These are phyloP conservation scores for Mucuna pruriens DNA, from an alignment of 306 rosid species.

Conservation along the genomic window DNA sequence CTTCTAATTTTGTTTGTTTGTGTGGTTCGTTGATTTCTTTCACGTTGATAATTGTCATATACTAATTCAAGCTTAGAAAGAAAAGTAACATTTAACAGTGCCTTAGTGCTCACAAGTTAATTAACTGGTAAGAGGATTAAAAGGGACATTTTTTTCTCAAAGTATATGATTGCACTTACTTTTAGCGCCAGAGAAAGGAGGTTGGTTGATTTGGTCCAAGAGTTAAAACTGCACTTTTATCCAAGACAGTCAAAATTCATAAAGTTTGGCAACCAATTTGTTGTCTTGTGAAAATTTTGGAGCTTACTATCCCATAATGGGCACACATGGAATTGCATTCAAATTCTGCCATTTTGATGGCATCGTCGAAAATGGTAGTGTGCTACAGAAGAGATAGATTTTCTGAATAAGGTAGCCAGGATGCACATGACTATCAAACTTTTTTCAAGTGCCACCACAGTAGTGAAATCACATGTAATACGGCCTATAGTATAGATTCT, in stretches of 20 bases:
- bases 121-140: not conserved
- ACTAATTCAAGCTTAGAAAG: not conserved
- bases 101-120: not conserved
- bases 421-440: constrained; percentile 1
- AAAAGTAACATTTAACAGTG: not conserved
- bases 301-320: not conserved
- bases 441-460: not conserved
- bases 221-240: constrained; percentile 4
- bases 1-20: not conserved
- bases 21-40: not conserved
- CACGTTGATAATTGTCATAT: not conserved
- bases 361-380: not conserved
- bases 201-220: not conserved
- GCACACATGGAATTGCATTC: not conserved
- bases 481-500: not conserved
- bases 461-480: constrained; percentile 38
- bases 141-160: not conserved
- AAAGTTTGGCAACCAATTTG: not conserved
- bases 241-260: not conserved
- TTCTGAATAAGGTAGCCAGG: not conserved
- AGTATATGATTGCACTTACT: not conserved
- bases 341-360: not conserved
- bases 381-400: not conserved
- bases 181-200: not conserved
- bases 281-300: not conserved